A percentile compares a stretch with the other conserved stretches of the same genome.
phyloP scores from a whole-genome alignment of 148 eudicot species.

The Vaccinium macrocarpon region DNA sequence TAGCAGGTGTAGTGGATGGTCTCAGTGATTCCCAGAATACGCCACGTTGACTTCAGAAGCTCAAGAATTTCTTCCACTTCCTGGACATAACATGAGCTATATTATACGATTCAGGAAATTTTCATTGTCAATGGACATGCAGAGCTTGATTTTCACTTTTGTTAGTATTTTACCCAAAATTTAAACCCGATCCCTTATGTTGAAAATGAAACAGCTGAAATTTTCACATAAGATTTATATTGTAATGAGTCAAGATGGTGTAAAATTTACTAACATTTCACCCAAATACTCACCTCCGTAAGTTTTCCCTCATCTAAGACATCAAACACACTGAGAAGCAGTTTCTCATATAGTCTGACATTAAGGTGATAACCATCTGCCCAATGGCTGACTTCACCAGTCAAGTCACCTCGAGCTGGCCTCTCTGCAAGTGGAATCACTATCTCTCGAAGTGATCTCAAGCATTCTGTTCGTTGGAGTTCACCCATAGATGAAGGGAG shows the following conservation, averaged over 20 bases:
- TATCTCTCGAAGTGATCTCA: slow-evolving; percentile 79
- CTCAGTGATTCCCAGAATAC: slow-evolving; percentile 86
- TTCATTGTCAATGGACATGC: neutral
- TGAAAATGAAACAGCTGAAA: neutral
- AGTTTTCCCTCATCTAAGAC: slow-evolving; percentile 97
- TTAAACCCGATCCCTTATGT: neutral
- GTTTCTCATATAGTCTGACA: slow-evolving; percentile 89
- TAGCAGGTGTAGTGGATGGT: slow-evolving; percentile 89
- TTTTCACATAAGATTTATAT: neutral
- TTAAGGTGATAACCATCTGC: slow-evolving; percentile 99
- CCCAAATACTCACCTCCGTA: slow-evolving; percentile 58
- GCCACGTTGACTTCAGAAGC: slow-evolving; percentile 98
- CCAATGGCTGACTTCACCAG: slow-evolving; percentile 99
- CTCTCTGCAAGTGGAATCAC: slow-evolving; percentile 95
- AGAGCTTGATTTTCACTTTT: slow-evolving; percentile 2
- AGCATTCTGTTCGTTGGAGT: slow-evolving; percentile 87
- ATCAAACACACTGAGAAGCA: slow-evolving; percentile 92
- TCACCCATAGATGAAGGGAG: slow-evolving; percentile 82
- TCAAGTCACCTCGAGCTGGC: slow-evolving; percentile 98
- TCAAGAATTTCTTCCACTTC: slow-evolving; percentile 96
- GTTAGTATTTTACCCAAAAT: neutral
- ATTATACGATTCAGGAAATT: neutral
- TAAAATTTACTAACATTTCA: neutral
- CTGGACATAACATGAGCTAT: slow-evolving; percentile 36
- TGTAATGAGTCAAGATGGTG: neutral